Conservation (phyloP, 176 grass and related monocot genomes). For the Musa acuminata region DNA sequence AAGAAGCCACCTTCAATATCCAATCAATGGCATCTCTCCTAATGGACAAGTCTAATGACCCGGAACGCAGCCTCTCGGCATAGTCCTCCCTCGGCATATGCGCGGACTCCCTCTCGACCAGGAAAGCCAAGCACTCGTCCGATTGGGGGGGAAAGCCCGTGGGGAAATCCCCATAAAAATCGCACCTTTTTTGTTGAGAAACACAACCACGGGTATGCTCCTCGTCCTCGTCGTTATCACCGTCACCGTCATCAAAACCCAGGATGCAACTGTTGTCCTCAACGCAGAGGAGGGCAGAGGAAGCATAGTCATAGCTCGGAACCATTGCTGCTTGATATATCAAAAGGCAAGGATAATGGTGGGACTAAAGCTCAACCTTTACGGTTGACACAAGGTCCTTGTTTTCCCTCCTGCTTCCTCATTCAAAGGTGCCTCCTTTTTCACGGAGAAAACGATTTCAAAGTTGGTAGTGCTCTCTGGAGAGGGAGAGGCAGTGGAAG, state of each 20-base stretch:
- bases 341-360: background rate
- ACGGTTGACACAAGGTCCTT: background rate
- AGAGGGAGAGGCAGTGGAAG: background rate
- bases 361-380: background rate
- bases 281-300: conserved; percentile 39
- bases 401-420: background rate
- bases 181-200: conserved; percentile 21
- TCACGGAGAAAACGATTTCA: background rate
- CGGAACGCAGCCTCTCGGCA: conserved; percentile 35
- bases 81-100: conserved; percentile 44
- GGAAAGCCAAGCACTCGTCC: conserved; percentile 31
- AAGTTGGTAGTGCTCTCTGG: background rate
- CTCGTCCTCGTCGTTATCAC: conserved; percentile 18
- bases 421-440: background rate
- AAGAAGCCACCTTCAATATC: conserved; percentile 61
- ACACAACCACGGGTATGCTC: conserved; percentile 1
- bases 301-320: conserved; percentile 1
- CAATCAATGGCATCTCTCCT: conserved; percentile 79
- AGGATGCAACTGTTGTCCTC: conserved; percentile 54
- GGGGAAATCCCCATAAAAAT: conserved; percentile 18
- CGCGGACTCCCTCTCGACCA: conserved; percentile 55
- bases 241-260: conserved; percentile 29
- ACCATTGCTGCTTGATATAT: background rate
- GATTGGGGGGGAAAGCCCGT: conserved; percentile 38
- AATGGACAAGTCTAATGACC: conserved; percentile 41